These are phyloP conservation scores for Phytophthora capsici DNA, from an alignment of 352 stramenopile species.

Conservation along the genomic window DNA sequence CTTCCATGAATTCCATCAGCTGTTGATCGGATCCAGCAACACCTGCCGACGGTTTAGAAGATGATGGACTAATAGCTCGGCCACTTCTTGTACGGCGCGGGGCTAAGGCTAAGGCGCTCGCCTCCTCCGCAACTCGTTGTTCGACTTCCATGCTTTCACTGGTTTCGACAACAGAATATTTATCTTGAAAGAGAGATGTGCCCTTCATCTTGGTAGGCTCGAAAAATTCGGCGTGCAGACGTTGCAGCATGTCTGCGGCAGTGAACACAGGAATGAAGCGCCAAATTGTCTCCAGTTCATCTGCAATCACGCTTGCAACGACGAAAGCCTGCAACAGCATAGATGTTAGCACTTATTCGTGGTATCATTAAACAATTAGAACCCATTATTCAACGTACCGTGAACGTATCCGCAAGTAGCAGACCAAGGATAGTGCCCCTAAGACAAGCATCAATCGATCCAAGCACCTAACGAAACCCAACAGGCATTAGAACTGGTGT, in stretches of 20 bases:
- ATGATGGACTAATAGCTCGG: slow-evolving; percentile 28
- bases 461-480: slow-evolving; percentile 57
- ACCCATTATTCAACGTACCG: slow-evolving; percentile 35
- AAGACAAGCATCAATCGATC: slow-evolving; percentile 85
- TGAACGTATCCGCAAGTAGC: slow-evolving; percentile 86
- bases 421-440: slow-evolving; percentile 84
- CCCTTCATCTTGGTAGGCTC: slow-evolving; percentile 59
- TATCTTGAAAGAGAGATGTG: slow-evolving; percentile 76
- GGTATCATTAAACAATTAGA: background rate
- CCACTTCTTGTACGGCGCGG: slow-evolving; percentile 47
- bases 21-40: slow-evolving; percentile 28
- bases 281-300: slow-evolving; percentile 68
- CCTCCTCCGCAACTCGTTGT: slow-evolving; percentile 6
- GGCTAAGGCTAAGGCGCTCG: slow-evolving; percentile 5
- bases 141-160: slow-evolving; percentile 16
- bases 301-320: slow-evolving; percentile 80
- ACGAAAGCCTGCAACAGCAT: slow-evolving; percentile 72
- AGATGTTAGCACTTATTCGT: slow-evolving; percentile 5
- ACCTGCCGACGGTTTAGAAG: slow-evolving; percentile 8
- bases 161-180: slow-evolving; percentile 48
- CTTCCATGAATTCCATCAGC: slow-evolving; percentile 44
- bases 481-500: too few species aligned
- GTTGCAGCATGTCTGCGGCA: slow-evolving; percentile 80
- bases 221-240: slow-evolving; percentile 81
- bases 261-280: slow-evolving; percentile 84